Conservation (phyloP, 352 stramenopile genomes). For the Plasmopara viticola region DNA sequence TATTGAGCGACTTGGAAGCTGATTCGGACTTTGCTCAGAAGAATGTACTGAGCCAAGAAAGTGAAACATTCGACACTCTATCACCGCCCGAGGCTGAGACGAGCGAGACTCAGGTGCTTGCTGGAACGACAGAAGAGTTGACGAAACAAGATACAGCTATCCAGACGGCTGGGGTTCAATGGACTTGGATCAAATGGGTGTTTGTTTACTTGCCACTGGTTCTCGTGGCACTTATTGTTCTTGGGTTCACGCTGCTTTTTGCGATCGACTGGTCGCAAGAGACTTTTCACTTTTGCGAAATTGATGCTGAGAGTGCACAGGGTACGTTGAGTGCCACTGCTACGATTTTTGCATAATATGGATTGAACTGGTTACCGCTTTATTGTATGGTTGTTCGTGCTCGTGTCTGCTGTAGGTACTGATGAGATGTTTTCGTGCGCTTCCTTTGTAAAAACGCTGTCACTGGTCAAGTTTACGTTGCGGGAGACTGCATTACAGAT, state of each 20-base stretch:
- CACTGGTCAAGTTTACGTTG: constrained; percentile 29
- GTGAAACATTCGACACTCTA: constrained; percentile 35
- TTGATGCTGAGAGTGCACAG: constrained; percentile 26
- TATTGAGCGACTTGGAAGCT: constrained; percentile 43
- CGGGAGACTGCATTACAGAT: constrained; percentile 23
- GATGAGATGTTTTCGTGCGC: constrained; percentile 31
- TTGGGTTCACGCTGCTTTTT: constrained; percentile 46
- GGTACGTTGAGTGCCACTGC: constrained; percentile 24
- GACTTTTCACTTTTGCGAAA: constrained; percentile 40
- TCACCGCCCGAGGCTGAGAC: constrained; percentile 44
- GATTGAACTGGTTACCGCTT: constrained; percentile 1
- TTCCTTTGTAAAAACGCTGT: constrained; percentile 36
- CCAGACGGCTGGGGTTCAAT: constrained; percentile 17
- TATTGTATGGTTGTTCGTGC: constrained; percentile 3
- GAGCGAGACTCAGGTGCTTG: constrained; percentile 33
- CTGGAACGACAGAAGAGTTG: constrained; percentile 35
- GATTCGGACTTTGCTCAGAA: constrained; percentile 57
- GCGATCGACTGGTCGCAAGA: constrained; percentile 42
- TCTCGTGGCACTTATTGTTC: constrained; percentile 29
- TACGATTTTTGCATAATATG: constrained; percentile 3
- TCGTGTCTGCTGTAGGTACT: constrained; percentile 8
- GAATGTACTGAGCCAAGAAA: constrained; percentile 23
- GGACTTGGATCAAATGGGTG: constrained; percentile 22
- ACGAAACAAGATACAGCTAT: constrained; percentile 17
- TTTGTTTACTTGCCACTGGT: constrained; percentile 32